phyloP scores from a whole-genome alignment of 495 filamentous ascomycete genomes.

The Choiromyces venosus region DNA sequence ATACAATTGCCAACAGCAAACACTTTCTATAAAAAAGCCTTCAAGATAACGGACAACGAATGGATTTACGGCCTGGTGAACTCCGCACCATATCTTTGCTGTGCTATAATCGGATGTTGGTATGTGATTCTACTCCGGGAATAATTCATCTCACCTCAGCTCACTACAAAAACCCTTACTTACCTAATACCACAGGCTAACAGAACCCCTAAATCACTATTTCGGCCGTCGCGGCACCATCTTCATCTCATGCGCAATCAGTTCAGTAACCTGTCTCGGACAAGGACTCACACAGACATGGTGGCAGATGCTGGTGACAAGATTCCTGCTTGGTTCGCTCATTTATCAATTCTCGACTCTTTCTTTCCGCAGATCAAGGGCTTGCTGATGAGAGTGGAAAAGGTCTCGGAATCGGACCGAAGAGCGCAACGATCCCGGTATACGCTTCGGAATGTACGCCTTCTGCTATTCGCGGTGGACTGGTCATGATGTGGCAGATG shows the following conservation, averaged over 20 bases:
- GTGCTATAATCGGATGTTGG: conserved; percentile 78
- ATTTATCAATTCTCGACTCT: conserved; percentile 57
- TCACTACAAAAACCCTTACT: not conserved
- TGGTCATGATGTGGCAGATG: conserved; percentile 78
- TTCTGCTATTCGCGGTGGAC: conserved; percentile 63
- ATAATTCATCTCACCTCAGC: not conserved
- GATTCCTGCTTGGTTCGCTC: conserved; percentile 41
- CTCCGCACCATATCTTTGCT: conserved; percentile 66
- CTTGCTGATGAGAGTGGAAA: conserved; percentile 52
- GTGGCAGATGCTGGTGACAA: conserved; percentile 53
- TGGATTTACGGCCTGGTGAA: conserved; percentile 66
- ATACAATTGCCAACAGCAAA: conserved; percentile 53
- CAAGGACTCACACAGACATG: conserved; percentile 65
- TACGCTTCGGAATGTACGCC: conserved; percentile 73
- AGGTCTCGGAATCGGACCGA: conserved; percentile 67
- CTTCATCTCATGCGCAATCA: conserved; percentile 59
- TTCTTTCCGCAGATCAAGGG: conserved; percentile 57
- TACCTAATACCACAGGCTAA: conserved; percentile 50
- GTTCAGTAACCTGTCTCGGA: conserved; percentile 66
- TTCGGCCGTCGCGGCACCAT: conserved; percentile 57
- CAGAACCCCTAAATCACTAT: conserved; percentile 56
- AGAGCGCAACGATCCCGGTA: conserved; percentile 70
- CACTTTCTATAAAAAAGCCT: conserved; percentile 57
- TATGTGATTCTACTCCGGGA: conserved; percentile 10
- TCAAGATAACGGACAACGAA: conserved; percentile 52